Conservation (phyloP, 495 filamentous ascomycete genomes). For the Penicillium maclennaniae region DNA sequence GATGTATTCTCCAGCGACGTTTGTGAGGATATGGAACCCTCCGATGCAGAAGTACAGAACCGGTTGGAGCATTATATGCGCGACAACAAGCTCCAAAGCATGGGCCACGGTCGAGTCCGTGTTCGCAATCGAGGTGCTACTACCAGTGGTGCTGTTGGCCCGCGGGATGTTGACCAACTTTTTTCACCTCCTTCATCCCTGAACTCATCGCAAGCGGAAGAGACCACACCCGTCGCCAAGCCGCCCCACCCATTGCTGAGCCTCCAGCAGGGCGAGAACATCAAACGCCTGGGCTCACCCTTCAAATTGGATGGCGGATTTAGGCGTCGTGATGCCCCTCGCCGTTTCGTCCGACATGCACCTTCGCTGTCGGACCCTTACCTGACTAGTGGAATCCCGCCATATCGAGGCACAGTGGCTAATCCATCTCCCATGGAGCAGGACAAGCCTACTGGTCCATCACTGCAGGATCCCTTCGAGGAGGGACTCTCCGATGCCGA, state of each 20-base stretch:
- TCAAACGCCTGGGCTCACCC: constrained; percentile 51
- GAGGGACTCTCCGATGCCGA: constrained; percentile 46
- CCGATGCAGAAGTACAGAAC: constrained; percentile 41
- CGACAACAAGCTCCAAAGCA: constrained; percentile 41
- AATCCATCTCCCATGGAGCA: constrained; percentile 17
- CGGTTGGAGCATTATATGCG: constrained; percentile 49
- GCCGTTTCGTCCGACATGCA: constrained; percentile 31
- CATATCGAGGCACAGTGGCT: constrained; percentile 5
- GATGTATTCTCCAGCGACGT: constrained; percentile 47
- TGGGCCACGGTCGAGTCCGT: constrained; percentile 46
- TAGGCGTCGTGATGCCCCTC: constrained; percentile 27
- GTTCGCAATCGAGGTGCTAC: constrained; percentile 50
- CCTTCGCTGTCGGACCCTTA: constrained; percentile 45
- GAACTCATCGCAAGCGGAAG: constrained; percentile 33
- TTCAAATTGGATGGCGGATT: constrained; percentile 38
- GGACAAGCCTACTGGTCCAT: constrained; percentile 11
- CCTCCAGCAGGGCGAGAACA: constrained; percentile 32
- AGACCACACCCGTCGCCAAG: constrained; percentile 22
- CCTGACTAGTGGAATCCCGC: constrained; percentile 24
- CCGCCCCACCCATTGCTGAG: constrained; percentile 29
- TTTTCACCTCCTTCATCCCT: constrained; percentile 47
- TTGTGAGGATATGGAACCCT: constrained; percentile 44
- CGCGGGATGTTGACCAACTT: constrained; percentile 40
- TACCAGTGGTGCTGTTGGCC: constrained; percentile 35
- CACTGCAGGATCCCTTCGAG: constrained; percentile 38